Conservation (phyloP, 805 yeast genomes). For the Teunomyces funiuensis region DNA sequence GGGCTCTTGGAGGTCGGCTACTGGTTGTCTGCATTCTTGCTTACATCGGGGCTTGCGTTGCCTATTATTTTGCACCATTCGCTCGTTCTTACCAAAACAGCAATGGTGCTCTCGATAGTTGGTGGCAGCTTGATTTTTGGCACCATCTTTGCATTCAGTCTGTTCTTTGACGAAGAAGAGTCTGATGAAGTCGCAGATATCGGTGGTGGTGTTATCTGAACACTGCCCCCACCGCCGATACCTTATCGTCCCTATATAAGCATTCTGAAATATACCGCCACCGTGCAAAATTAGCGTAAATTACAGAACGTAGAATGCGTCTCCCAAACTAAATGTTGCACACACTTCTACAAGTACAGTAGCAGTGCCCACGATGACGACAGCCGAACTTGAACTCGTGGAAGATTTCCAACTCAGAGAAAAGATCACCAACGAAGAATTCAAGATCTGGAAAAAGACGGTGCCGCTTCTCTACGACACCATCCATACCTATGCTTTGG, state of each 20-base stretch:
- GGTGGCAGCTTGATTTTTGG: constrained; percentile 87
- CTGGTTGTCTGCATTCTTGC: constrained; percentile 73
- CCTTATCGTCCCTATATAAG: neutral
- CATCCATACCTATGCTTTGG: constrained; percentile 63
- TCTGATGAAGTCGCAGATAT: constrained; percentile 25
- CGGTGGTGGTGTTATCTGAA: constrained; percentile 25
- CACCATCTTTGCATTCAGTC: constrained; percentile 78
- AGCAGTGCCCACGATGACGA: constrained; percentile 15
- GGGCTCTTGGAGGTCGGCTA: constrained; percentile 73
- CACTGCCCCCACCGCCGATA: neutral
- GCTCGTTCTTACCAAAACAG: constrained; percentile 63
- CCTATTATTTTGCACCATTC: constrained; percentile 80
- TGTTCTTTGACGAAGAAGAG: constrained; percentile 59
- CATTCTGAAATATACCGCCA: constrained; percentile 2
- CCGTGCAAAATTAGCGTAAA: neutral
- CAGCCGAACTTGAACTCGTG: constrained; percentile 37
- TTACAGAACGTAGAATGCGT: neutral
- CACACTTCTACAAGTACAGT: neutral
- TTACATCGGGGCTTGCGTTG: constrained; percentile 68
- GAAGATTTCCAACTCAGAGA: constrained; percentile 54
- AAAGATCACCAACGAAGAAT: constrained; percentile 72
- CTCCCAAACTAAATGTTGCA: neutral
- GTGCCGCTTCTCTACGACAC: constrained; percentile 76
- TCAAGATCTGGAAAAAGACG: constrained; percentile 78
- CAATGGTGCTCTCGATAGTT: constrained; percentile 69